phyloP scores from a whole-genome alignment of 2,329 filamentous ascomycete genomes.

The Ceratocystis ficicola region DNA sequence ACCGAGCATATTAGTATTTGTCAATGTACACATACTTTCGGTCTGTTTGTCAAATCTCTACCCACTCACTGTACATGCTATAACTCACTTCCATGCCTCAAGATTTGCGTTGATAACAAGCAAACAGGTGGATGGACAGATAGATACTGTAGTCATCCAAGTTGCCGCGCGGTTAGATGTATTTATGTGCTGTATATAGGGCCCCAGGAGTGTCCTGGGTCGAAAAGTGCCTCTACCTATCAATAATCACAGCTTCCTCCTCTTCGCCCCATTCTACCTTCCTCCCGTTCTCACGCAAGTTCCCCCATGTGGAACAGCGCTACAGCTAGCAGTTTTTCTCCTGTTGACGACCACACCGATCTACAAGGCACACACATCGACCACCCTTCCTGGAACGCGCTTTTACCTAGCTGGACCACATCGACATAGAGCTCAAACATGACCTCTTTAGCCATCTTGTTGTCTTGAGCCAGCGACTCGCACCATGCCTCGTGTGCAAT shows the following conservation, averaged over 20 bases:
- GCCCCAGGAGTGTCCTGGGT: not conserved
- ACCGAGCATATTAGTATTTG: not conserved
- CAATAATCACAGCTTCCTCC: not conserved
- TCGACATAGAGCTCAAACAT: conserved; percentile 27
- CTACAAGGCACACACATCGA: conserved; percentile 29
- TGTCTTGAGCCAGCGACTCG: conserved; percentile 25
- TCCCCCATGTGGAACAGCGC: conserved; percentile 27
- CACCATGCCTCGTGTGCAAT: conserved; percentile 23
- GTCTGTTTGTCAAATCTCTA: not conserved
- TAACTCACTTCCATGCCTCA: not conserved
- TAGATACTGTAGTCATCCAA: not conserved
- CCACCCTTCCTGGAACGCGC: conserved; percentile 14
- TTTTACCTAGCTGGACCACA: conserved; percentile 28
- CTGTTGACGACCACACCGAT: conserved; percentile 30
- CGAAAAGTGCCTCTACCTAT: not conserved
- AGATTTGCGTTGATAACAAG: not conserved
- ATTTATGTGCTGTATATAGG: not conserved
- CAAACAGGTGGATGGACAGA: not conserved
- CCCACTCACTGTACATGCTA: not conserved
- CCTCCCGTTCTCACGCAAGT: conserved; percentile 9
- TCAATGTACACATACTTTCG: not conserved
- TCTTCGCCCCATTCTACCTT: not conserved
- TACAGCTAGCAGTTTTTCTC: conserved; percentile 29
- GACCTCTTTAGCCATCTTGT: conserved; percentile 17
- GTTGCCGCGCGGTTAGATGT: not conserved